A percentile compares a stretch with the other conserved stretches of the same genome.
Evolutionary conservation across 441 rosid species (phyloP).

Genomic region (Geranium incanum): DNA sequence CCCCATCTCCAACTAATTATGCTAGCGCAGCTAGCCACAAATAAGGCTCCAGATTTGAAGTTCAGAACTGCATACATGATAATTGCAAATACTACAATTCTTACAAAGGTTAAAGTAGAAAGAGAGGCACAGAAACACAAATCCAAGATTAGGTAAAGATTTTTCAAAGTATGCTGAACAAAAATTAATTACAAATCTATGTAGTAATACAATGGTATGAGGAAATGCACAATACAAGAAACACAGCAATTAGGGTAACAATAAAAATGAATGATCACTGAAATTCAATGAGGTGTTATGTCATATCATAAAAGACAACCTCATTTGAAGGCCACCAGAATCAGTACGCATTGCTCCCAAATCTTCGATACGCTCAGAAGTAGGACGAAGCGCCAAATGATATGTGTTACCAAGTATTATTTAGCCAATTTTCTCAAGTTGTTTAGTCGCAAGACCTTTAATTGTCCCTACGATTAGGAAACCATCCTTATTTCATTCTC

Average conservation of each 20-base stretch:
- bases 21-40: no score
- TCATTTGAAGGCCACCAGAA: conserved; percentile 89
- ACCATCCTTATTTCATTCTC: neutral
- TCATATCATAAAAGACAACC: conserved; percentile 28
- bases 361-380: conserved; percentile 64
- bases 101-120: no score
- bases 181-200: no score
- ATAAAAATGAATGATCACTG: neutral
- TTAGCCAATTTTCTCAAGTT: conserved; percentile 80
- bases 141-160: no score
- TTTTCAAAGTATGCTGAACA: no score
- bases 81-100: no score
- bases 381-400: conserved; percentile 73
- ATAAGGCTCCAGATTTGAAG: no score
- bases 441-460: conserved; percentile 60
- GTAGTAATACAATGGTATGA: no score
- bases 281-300: conserved; percentile 7
- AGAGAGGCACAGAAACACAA: no score
- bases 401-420: conserved; percentile 75
- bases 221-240: neutral
- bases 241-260: neutral
- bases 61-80: no score
- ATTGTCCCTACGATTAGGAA: conserved; percentile 52
- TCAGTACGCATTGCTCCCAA: conserved; percentile 72
- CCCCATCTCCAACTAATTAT: no score